Percentiles rank a stretch among this genome's conserved stretches.
phyloP scores from a whole-genome alignment of 164 flowering plant genomes.

The Liquidambar formosana region DNA sequence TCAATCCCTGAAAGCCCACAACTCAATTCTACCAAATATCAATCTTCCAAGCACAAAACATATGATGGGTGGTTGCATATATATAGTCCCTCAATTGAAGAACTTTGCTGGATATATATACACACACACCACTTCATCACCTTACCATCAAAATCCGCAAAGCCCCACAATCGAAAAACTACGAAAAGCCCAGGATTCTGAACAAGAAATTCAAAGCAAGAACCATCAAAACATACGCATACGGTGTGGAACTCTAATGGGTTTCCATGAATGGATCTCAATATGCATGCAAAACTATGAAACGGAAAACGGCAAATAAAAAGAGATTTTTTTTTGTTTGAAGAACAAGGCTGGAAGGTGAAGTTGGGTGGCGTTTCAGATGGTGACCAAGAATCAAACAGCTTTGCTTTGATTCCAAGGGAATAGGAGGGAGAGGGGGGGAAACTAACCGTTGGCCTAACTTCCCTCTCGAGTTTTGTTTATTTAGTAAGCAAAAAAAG shows the following conservation, averaged over 20 bases:
- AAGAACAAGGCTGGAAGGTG: constrained; percentile 36
- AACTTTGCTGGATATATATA: neutral
- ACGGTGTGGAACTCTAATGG: neutral
- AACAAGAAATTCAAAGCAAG: neutral
- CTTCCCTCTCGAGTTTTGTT: constrained; percentile 36
- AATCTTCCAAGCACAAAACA: neutral
- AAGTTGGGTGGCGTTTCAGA: constrained; percentile 63
- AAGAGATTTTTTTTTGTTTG: constrained; percentile 8
- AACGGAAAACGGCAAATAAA: constrained; percentile 1
- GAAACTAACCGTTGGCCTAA: constrained; percentile 69
- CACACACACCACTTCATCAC: neutral
- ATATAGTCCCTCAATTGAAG: neutral
- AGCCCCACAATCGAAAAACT: neutral
- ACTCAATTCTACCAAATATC: neutral
- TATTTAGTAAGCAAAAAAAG: constrained; percentile 35
- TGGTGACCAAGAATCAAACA: constrained; percentile 84
- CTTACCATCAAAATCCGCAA: neutral
- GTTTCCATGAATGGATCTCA: constrained; percentile 10
- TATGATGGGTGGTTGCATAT: too few species aligned
- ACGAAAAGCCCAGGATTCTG: constrained; percentile 9
- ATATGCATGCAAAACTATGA: neutral
- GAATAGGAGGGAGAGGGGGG: constrained; percentile 29
- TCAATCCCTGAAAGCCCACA: neutral
- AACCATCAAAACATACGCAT: neutral
- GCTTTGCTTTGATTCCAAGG: constrained; percentile 68